Base-by-base conservation (phyloP, 2,329 filamentous ascomycete species). In the Pleochaeta shiraiana region DNA sequence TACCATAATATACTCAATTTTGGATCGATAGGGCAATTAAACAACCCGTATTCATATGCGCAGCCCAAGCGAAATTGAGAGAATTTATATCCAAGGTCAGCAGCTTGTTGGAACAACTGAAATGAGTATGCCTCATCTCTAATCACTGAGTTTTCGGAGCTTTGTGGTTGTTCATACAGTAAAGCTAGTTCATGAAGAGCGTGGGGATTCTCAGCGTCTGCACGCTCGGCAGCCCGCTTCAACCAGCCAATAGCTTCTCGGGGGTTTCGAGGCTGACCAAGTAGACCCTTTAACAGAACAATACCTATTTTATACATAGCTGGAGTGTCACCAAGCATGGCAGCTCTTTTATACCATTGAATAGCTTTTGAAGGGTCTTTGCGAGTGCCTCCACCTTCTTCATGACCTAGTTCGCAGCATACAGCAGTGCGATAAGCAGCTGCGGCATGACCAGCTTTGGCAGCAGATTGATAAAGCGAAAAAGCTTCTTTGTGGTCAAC, bases 281-380 rank as follows among this genome's bases (percentile, higher is more conserved):
- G 81, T 31, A 97, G 79, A 12, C 92, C 93, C 74, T 97, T 97
- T 64, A 97, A 81, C 67, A 89, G 78, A 68, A 98, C 95, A 86
- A 96, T 95, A 65, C 93, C 93, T 75, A 97, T 84, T 75, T 98
- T 98, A 78, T 96, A 98, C 90, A 97, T 95, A 33, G 91, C 93
- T 0, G 92, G 88, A 1, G 87, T 86, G 71, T 98, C 92, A 2
- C 93, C 92, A 2, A 97, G 79, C 14, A 87, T 86, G 12, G 93
- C 92, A 6, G 93, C 90, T 53, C 91, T 87, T 73, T 92, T 90
- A 75, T 98, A 98, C 93, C 93, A 98, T 74, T 97, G 92, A 24
- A 97, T 91, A 0, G 93, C 92, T 75, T 97, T 97, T 68, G 92
- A 76, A 0, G 90, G 89, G 71, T 98, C 93, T 70, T 87, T 88